Base-by-base conservation (phyloP, 1,284 basidiomycete species). In the Waitea zeae region DNA sequence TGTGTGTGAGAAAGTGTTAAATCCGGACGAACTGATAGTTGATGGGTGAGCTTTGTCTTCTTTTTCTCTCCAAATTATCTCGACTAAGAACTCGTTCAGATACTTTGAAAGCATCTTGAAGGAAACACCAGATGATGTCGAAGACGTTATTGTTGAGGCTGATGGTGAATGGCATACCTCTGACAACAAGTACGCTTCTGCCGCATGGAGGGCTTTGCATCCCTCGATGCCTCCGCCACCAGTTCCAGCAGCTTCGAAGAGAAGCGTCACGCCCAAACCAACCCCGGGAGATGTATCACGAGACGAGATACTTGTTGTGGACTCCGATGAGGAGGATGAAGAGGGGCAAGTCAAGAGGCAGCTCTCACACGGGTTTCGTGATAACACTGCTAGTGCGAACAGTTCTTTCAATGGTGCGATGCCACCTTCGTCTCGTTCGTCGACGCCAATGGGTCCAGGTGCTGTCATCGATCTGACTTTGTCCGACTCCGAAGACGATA, bases 131-230 rank as follows among this genome's bases (percentile, higher is more conserved):
- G 81, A 88, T 18, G 64, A 64, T 36, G 71, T 88, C 5, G 93
- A 98, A 37, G 82, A 92, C 43, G 90, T 98, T 9, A 67, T 93
- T 27, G 77, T 98, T 7, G 92, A 98, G 54, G 72, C 89, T 0
- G 79, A 93, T 49, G 92, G 89, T 1, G 76, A 89, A 48, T 99
- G 95, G 95, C 89, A 93, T 50, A 89, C 89, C 1, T 61, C 70
- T 12, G 87, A 97, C 53, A 71, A 82, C 56, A 84, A 80, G 51
- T 80, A 73, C 46, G 87, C 70, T 2, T 89, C 86, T 7, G 49
- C 58, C 0, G 57, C 51, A 15, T 90, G 87, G 87, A 67, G 65
- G 42, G 61, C 62, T 17, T 47, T 56, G 1, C 70, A 81, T 50
- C 57, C 62, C 13, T 43, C 46, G 14, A 41, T 46, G 17, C 37